These are phyloP conservation scores for Globisporangium radiosum DNA, from an alignment of 352 stramenopile species.

Conservation along the genomic window DNA sequence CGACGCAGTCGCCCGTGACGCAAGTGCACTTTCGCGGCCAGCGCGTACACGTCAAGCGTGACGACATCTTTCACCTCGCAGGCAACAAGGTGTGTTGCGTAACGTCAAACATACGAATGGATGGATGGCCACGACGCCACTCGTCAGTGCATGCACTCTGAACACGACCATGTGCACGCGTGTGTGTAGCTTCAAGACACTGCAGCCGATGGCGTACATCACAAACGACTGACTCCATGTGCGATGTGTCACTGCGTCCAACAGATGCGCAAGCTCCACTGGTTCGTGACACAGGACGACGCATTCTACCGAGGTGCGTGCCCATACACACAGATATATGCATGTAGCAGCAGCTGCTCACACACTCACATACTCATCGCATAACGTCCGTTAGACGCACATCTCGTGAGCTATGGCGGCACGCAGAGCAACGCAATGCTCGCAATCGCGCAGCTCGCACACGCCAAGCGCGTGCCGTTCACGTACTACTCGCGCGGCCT, in stretches of 20 bases:
- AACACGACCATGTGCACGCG: background rate
- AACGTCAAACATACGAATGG: background rate
- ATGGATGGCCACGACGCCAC: no score
- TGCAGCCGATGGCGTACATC: background rate
- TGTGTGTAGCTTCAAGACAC: no score
- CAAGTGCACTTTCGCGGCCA: constrained; percentile 58
- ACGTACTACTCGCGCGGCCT: constrained; percentile 76
- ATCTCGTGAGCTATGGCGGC: constrained; percentile 73
- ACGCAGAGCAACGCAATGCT: constrained; percentile 86
- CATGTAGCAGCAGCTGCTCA: background rate
- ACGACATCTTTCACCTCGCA: constrained; percentile 74
- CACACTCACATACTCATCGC: background rate
- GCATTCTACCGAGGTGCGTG: constrained; percentile 43
- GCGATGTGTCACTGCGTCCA: background rate
- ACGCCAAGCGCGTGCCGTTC: constrained; percentile 64
- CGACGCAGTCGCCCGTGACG: constrained; percentile 39
- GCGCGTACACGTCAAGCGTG: constrained; percentile 76
- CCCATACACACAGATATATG: background rate
- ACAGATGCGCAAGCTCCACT: constrained; percentile 83
- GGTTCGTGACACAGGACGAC: constrained; percentile 60
- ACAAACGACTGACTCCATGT: background rate
- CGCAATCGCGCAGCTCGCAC: constrained; percentile 72
- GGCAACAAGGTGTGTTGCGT: constrained; percentile 63
- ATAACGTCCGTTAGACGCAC: constrained; percentile 15
- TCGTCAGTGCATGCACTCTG: no score